Evolutionary conservation across 495 filamentous ascomycete species (phyloP), one percentile per base, ranked within the genome.

Genomic region (Parmelia sp.): DNA sequence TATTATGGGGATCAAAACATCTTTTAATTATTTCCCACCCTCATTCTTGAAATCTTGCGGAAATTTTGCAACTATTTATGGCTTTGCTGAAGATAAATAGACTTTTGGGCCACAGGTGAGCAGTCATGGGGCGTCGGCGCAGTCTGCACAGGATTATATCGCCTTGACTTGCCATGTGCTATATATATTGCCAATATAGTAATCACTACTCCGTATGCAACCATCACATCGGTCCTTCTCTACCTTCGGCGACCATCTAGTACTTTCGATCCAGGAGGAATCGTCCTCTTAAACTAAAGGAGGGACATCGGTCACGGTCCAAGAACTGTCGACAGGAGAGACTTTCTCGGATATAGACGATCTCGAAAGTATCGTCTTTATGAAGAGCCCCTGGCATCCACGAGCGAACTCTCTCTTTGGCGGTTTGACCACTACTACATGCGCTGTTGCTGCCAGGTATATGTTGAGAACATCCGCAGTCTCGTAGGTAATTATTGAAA

Each of bases 341-440:
- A 17, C 27, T 31, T 3, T n/a, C 27, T 40, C 49, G 27, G 37
- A 36, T 31, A 39, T 45, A 57, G 45, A 15, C 37, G 60, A 62
- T 56, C 61, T 44, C 29, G 21, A 63, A 57, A 57, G 25, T 33
- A 63, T 57, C 36, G 21, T 63, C 49, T 11, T 45, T 23, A 45
- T 55, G 33, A 21, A 56, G 3, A 44, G 25, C 49, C 57, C 37
- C 12, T 63, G 51, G 61, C 39, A 27, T 23, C 61, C 51, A 9
- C 36, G 57, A 63, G 37, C 36, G 61, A 29, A 23, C n/a, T 29
- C 29, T 53, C 36, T 45, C 23, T 40, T 42, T 11, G n/a, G 19
- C 19, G 21, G 39, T 55, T 35, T 17, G 42, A 53, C 33, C 14
- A 55, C 21, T 45, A n/a, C 29, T 33, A 35, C 29, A 63, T 17